Percentiles rank a stretch among this genome's conserved stretches.
Evolutionary conservation across 192 early-diverging fungal genomes (phyloP).

Genomic region (Backusella sp.): DNA sequence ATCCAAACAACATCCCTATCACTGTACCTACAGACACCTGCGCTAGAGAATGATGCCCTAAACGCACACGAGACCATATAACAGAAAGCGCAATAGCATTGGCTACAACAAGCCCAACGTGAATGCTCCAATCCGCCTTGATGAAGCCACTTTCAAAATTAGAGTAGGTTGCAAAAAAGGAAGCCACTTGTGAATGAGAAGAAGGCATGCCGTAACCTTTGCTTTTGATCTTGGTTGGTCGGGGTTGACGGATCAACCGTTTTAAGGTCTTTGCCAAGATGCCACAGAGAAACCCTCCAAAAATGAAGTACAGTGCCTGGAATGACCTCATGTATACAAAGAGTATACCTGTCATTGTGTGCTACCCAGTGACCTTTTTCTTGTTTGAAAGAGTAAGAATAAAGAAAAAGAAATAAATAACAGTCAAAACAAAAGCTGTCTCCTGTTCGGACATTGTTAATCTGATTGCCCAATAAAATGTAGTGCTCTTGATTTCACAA

Average conservation of each 20-base stretch:
- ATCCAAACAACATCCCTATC: constrained; percentile 19
- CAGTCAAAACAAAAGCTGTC: no score
- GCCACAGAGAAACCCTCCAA: neutral
- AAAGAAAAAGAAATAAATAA: no score
- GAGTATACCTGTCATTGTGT: neutral
- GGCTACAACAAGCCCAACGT: neutral
- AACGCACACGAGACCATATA: constrained; percentile 42
- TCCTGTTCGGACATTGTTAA: no score
- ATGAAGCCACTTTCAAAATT: neutral
- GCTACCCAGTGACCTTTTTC: no score
- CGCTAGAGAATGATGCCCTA: constrained; percentile 33
- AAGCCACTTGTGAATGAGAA: constrained; percentile 67
- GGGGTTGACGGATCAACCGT: constrained; percentile 38
- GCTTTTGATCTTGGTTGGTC: constrained; percentile 39
- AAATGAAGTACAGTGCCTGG: neutral
- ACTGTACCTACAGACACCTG: constrained; percentile 40
- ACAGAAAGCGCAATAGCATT: constrained; percentile 30
- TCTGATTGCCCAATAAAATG: no score
- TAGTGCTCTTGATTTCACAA: no score
- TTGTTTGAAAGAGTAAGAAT: no score
- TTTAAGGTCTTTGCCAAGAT: constrained; percentile 41
- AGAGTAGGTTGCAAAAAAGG: constrained; percentile 62
- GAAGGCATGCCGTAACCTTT: constrained; percentile 77
- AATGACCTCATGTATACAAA: constrained; percentile 12
- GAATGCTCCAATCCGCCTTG: neutral